Percentiles rank a stretch among this genome's conserved stretches.
Conservation (phyloP, 345 rosid species). For the Linum usitatissimum region DNA sequence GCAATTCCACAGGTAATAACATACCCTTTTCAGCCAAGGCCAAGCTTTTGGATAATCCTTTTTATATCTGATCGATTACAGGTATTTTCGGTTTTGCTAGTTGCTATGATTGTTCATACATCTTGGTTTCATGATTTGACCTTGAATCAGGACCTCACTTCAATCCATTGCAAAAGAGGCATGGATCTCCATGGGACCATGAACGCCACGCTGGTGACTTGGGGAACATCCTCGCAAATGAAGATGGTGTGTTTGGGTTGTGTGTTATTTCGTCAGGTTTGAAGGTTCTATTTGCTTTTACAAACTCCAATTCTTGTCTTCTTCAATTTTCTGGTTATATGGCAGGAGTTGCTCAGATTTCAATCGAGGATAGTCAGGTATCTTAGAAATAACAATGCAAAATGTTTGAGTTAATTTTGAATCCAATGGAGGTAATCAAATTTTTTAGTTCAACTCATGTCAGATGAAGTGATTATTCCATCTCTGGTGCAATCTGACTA, state of each 20-base stretch:
- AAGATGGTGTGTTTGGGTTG: constrained; percentile 44
- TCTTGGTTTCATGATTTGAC: neutral
- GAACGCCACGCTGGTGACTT: constrained; percentile 94
- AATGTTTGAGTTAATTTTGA: neutral
- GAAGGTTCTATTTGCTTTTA: neutral
- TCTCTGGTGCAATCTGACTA: no score
- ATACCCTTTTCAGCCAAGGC: no score
- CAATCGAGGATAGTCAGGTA: constrained; percentile 57
- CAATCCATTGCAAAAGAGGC: constrained; percentile 73
- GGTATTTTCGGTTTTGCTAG: neutral
- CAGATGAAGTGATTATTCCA: no score
- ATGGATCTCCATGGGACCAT: constrained; percentile 59
- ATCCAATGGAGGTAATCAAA: no score
- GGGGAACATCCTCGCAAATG: constrained; percentile 73
- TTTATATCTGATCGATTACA: no score
- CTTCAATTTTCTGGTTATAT: neutral
- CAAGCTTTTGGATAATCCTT: no score
- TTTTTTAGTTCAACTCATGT: no score
- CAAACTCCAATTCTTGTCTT: constrained; percentile 5
- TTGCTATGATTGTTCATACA: neutral
- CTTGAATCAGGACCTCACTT: constrained; percentile 70
- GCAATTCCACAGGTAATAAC: constrained; percentile 74
- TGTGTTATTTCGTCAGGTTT: neutral
- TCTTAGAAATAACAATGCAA: neutral
- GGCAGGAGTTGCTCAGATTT: constrained; percentile 85